These are phyloP conservation scores for Malassezia brasiliensis DNA, from an alignment of 1,284 basidiomycete species.

Conservation along the genomic window DNA sequence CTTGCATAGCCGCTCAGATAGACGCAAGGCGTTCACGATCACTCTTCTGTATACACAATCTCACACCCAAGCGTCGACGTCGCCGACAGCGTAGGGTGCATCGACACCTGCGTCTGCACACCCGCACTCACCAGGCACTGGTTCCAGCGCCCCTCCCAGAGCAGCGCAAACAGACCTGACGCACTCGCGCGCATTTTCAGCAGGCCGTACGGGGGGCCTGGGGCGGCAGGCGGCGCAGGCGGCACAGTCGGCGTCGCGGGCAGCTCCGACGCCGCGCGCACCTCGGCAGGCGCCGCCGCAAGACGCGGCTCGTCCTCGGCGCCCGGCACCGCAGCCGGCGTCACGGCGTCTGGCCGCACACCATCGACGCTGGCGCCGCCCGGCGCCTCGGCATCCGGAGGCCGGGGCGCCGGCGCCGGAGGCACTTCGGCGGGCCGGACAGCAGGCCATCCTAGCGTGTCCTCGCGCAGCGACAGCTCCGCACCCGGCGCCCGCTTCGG, in stretches of 20 bases:
- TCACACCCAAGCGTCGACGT: conserved; percentile 5
- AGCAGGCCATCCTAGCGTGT: too few species aligned
- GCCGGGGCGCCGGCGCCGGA: too few species aligned
- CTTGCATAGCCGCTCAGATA: conserved; percentile 21
- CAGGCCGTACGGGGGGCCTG: conserved; percentile 54
- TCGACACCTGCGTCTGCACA: conserved; percentile 66
- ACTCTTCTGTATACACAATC: conserved; percentile 6
- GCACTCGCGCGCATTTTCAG: conserved; percentile 81
- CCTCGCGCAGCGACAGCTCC: conserved; percentile 16
- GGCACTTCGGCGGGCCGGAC: not conserved
- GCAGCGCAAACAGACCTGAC: conserved; percentile 61
- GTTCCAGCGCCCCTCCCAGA: conserved; percentile 87
- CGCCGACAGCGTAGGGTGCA: not conserved
- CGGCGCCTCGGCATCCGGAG: too few species aligned
- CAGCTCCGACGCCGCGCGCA: too few species aligned
- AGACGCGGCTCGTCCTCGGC: too few species aligned
- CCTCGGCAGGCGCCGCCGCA: too few species aligned
- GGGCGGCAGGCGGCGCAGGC: too few species aligned
- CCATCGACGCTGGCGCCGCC: too few species aligned
- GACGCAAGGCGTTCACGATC: not conserved
- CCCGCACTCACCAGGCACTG: conserved; percentile 82
- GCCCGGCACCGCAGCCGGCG: not conserved
- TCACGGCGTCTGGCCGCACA: too few species aligned
- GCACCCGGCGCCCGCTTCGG: not conserved
- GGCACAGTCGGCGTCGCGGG: too few species aligned